Evolutionary conservation across 441 rosid genomes (phyloP), one percentile per base, ranked within the genome.

Genomic region (Dalechampia spathulata): DNA sequence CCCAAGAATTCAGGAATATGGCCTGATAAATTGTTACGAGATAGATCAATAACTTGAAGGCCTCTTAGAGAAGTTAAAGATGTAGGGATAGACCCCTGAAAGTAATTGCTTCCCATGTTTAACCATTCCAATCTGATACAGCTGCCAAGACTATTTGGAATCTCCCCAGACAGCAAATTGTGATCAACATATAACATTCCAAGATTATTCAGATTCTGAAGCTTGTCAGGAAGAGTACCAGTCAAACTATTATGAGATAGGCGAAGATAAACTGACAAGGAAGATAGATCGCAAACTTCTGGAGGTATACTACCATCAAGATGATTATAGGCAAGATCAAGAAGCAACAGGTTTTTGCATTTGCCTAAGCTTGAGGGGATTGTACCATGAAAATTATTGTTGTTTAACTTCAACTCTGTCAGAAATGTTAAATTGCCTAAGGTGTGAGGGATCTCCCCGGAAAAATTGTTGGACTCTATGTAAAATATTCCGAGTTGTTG

Each of bases 371-470:
- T 58, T 17, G 55, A 47, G 16, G 78, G 83, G 26, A 81, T 74
- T 10, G 1, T 50, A 19, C 84, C 80, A 28, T 47, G 67, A 7
- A 78, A 47, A 16, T 9, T 55, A 48, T 81, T 81, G 16, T 10
- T 6, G 0, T n/a, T 0, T 48, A 81, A 34, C 25, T 0, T 0
- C 0, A 72, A 21, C 10, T 16, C 15, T 16, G 47, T 37, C 7
- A 74, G 48, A 15, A 23, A 5, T 34, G 68, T 61, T 30, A 68
- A 44, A 11, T 76, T 81, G 0, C 75, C 77, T 16, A 78, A 15
- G 10, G 73, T 57, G 1, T 62, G n/a, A 12, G 84, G 81, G 55
- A 78, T 77, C 22, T 59, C 16, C 7, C 81, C 83, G 6, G 71
- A 52, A 4, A 75, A 30, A 5, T 19, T 16, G 44, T 75, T 73